These are phyloP conservation scores for Lasiosphaeria hispida DNA, from an alignment of 495 filamentous ascomycete genomes.

Conservation along the genomic window DNA sequence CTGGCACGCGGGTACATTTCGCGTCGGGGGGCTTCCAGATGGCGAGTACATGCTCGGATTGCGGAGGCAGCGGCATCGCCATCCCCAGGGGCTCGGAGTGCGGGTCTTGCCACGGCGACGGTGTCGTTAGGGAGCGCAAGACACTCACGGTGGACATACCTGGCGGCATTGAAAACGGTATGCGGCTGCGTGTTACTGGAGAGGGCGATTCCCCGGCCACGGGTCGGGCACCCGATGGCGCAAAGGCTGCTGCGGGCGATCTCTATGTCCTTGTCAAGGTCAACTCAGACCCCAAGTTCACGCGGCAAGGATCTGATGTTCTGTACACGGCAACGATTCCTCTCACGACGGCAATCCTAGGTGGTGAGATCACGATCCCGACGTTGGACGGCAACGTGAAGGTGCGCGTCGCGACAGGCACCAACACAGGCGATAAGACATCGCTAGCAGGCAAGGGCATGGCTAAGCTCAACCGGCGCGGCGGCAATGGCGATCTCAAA, in stretches of 20 bases:
- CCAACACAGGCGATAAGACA: slow-evolving; percentile 86
- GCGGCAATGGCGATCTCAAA: slow-evolving; percentile 71
- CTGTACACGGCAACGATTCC: slow-evolving; percentile 89
- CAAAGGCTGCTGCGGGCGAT: slow-evolving; percentile 68
- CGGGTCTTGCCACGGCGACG: slow-evolving; percentile 70
- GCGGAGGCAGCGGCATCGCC: slow-evolving; percentile 68
- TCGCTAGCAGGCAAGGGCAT: slow-evolving; percentile 87
- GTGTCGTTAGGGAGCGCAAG: slow-evolving; percentile 73
- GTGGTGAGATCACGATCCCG: slow-evolving; percentile 83
- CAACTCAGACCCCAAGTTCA: slow-evolving; percentile 80
- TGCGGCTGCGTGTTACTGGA: slow-evolving; percentile 75
- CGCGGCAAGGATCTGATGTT: slow-evolving; percentile 79
- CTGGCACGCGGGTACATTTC: slow-evolving; percentile 80
- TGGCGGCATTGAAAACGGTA: slow-evolving; percentile 91
- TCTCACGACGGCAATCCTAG: slow-evolving; percentile 86
- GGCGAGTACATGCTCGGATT: slow-evolving; percentile 79
- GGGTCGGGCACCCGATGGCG: slow-evolving; percentile 56
- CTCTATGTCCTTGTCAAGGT: slow-evolving; percentile 85
- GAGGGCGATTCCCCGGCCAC: slow-evolving; percentile 85
- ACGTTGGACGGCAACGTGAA: slow-evolving; percentile 88
- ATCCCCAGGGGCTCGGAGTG: slow-evolving; percentile 79
- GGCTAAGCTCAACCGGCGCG: slow-evolving; percentile 65
- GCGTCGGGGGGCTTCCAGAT: slow-evolving; percentile 95
- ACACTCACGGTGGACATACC: slow-evolving; percentile 86
- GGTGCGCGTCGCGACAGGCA: slow-evolving; percentile 83